Evolutionary conservation across 1,139 yeast species (phyloP).

Genomic region (Hyphopichia buzzinii): DNA sequence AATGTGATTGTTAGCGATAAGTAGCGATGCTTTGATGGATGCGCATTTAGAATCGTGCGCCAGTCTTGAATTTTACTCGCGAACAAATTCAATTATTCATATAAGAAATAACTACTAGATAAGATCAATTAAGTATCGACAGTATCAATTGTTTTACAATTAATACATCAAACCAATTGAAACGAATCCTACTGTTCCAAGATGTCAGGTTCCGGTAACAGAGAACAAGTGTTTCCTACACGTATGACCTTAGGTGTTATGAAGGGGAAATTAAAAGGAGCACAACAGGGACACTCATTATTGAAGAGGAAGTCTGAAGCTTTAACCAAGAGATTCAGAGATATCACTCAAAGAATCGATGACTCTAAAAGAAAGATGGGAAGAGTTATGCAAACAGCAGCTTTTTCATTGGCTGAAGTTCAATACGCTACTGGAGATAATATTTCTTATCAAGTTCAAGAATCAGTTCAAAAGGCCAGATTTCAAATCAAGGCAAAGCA

Average conservation of each 20-base stretch:
- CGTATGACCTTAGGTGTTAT: constrained; percentile 95
- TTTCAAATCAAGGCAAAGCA: constrained; percentile 89
- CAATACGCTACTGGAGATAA: constrained; percentile 96
- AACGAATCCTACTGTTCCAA: neutral
- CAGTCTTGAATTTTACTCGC: too few relatives aligned
- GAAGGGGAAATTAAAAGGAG: constrained; percentile 96
- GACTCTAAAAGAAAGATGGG: constrained; percentile 98
- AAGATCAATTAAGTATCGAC: neutral
- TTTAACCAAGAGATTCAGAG: constrained; percentile 91
- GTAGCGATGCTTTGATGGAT: too few relatives aligned
- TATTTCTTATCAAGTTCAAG: constrained; percentile 93
- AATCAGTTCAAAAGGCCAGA: constrained; percentile 85
- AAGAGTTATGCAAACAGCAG: constrained; percentile 96
- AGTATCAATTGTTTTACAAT: neutral
- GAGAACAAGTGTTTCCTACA: constrained; percentile 92
- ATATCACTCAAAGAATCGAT: constrained; percentile 89
- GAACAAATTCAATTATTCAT: neutral
- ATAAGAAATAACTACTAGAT: neutral
- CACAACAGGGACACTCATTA: constrained; percentile 92
- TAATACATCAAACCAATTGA: neutral
- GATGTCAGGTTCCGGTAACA: constrained; percentile 52
- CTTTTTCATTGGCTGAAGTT: constrained; percentile 95
- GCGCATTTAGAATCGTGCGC: too few relatives aligned
- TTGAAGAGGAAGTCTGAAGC: constrained; percentile 97
- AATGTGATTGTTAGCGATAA: too few relatives aligned